Conservation (phyloP, 208 protist species). For the Trypanosoma avium region DNA sequence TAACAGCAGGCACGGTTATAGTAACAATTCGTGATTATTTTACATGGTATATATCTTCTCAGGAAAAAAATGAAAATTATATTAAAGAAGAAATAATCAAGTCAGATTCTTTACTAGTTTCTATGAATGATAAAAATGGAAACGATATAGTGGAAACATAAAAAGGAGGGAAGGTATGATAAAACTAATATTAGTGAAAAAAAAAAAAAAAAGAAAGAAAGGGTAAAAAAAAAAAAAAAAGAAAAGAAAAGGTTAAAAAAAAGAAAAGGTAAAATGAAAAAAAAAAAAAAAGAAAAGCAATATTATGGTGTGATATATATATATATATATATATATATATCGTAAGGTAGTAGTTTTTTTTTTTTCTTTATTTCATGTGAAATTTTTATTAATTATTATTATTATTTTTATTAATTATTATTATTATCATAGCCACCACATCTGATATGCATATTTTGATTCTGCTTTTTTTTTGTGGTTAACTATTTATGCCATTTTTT, state of each 20-base stretch:
- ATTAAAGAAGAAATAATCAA: not conserved
- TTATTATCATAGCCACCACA: too few species aligned
- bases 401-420: too few species aligned
- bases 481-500: too few species aligned
- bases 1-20: constrained; percentile 58
- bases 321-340: too few species aligned
- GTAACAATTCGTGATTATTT: constrained; percentile 76
- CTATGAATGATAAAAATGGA: not conserved
- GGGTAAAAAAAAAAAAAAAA: not conserved
- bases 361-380: not conserved
- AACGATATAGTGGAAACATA: not conserved
- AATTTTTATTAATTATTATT: too few species aligned
- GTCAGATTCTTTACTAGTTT: not conserved
- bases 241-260: too few species aligned
- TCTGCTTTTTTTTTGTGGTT: too few species aligned
- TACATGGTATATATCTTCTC: constrained; percentile 65
- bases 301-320: too few species aligned
- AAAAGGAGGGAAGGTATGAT: not conserved
- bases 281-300: too few species aligned
- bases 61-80: not conserved
- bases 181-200: not conserved
- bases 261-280: too few species aligned
- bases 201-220: constrained; percentile 1
- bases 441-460: too few species aligned
- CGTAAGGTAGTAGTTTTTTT: not conserved